Evolutionary conservation across 495 filamentous ascomycete genomes (phyloP), one percentile per base, ranked within the genome.

Genomic region (Penicillium herquei): DNA sequence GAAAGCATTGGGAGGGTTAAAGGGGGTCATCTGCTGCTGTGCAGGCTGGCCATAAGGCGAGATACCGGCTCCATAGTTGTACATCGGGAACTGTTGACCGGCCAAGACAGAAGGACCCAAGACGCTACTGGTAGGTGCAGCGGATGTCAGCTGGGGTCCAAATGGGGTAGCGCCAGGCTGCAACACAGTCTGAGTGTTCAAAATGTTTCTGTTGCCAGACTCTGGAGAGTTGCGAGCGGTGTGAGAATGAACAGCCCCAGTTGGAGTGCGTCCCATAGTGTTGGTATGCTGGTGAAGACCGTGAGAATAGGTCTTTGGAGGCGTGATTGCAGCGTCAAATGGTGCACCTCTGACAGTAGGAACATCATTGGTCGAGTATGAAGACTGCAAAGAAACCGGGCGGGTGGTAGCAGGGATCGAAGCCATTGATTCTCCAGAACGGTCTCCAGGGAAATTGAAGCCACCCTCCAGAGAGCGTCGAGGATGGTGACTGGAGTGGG

Each of bases 361-460:
- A 5, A 97, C 75, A 62, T 97, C 94, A 67, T 86, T 89, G 17
- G 91, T 86, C 2, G 94, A 97, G 71, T 90, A 97, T 2, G 93
- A 96, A 3, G 88, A 85, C 70, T 92, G 88, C 35, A 95, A 70
- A 11, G 68, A 59, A 7, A 49, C 59, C 6, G 75, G 75, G 2
- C 50, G 39, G 39, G 17, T 21, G 70, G 49, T 67, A 1, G 71
- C 68, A 1, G 69, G 34, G 30, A 58, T 55, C 16, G 71, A 47
- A 13, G 65, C 59, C n/a, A 60, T 46, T 7, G 47, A 51, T 12
- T 75, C 72, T 26, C 64, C 57, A 8, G 35, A 59, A 11, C 63
- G 64, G 9, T 77, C 72, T 33, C 55, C 51, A 2, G 62, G 58
- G 52, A 70, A 74, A n/a, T 64, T 57, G 18, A 71, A 46, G 11